Percentiles rank a stretch among this genome's conserved stretches.
Conservation (phyloP, 768 basidiomycete genomes). For the Amyloporia xantha region DNA sequence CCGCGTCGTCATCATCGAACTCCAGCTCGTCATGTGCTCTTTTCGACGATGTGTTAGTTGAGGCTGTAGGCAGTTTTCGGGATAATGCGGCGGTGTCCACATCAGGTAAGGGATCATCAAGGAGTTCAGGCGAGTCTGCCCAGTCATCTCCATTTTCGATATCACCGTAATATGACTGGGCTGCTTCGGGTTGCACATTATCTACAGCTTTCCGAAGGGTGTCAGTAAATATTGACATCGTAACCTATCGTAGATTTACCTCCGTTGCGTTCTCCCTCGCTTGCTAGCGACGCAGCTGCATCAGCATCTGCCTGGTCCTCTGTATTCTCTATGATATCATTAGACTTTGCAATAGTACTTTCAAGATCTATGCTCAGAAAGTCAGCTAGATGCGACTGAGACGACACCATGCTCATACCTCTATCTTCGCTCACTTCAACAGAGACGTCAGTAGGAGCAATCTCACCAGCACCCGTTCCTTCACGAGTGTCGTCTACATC, state of each 20-base stretch:
- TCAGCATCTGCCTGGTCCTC: no score
- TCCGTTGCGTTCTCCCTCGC: no score
- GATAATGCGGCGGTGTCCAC: no score
- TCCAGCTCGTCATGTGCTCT: slow-evolving; percentile 14
- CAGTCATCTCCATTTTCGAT: neutral
- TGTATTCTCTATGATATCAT: neutral
- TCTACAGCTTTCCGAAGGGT: no score
- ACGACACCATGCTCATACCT: no score
- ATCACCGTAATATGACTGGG: neutral
- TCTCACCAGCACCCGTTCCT: neutral
- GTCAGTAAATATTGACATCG: no score
- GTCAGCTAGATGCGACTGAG: no score
- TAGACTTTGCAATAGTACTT: slow-evolving; percentile 3
- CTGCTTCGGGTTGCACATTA: no score
- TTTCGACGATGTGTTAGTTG: slow-evolving; percentile 8
- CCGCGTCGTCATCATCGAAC: slow-evolving; percentile 11
- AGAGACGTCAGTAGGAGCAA: neutral
- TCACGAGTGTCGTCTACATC: neutral
- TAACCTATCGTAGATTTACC: no score
- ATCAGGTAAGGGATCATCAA: no score
- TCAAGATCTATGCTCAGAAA: neutral
- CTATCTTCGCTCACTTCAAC: neutral
- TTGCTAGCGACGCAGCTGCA: no score
- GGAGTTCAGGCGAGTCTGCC: no score
- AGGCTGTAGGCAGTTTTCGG: neutral